These are phyloP conservation scores for Mrakia blollopis DNA, from an alignment of 768 basidiomycete species.

Conservation along the genomic window DNA sequence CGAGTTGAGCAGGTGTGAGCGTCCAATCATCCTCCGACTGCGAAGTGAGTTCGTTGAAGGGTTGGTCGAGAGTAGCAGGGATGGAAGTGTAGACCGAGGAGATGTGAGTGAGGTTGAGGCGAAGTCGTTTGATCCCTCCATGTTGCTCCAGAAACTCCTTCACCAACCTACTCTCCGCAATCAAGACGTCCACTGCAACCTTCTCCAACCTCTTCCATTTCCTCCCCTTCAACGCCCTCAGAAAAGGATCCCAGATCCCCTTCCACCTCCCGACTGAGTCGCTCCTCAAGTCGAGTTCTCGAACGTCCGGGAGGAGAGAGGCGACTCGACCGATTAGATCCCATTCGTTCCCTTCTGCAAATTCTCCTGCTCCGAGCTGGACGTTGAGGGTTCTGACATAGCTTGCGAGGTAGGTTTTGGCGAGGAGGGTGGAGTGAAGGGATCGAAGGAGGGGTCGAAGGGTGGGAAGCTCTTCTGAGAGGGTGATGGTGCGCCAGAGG, in stretches of 20 bases:
- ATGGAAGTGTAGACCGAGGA: not conserved
- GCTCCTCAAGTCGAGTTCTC: not conserved
- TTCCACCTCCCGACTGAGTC: not conserved
- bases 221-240: not conserved
- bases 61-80: not conserved
- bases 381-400: not conserved
- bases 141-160: not conserved
- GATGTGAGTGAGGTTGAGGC: not conserved
- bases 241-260: not conserved
- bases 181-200: not conserved
- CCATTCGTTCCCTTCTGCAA: not conserved
- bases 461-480: not conserved
- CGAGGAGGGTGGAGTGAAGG: constrained; percentile 4
- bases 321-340: not conserved
- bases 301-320: not conserved
- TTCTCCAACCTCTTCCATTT: not conserved
- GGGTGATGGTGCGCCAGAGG: not conserved
- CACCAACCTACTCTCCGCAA: not conserved
- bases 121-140: not conserved
- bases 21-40: not conserved
- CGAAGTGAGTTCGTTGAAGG: not conserved
- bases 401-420: not conserved
- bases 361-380: constrained; percentile 2
- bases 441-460: not conserved
- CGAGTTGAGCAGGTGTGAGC: not conserved